phyloP scores from a whole-genome alignment of 2,329 filamentous ascomycete genomes.

The Alternaria consortialis region DNA sequence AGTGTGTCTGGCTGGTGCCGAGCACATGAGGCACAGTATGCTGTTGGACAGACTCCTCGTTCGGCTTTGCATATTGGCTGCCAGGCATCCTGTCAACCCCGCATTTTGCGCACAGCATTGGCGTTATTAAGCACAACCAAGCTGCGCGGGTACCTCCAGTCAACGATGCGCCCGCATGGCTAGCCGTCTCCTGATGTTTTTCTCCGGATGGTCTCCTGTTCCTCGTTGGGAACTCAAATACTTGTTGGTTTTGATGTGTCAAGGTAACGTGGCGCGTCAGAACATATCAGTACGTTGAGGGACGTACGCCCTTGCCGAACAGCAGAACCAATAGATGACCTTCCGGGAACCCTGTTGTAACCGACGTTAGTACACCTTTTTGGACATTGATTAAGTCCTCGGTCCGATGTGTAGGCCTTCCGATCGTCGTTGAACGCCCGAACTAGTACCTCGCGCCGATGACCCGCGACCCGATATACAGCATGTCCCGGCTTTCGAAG shows the following conservation, averaged over 20 bases:
- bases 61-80: constrained; percentile 27
- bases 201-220: constrained; percentile 10
- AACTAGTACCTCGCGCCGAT: constrained; percentile 23
- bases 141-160: constrained; percentile 38
- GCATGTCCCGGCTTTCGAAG: constrained; percentile 1
- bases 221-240: not conserved
- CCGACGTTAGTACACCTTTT: not conserved
- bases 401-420: constrained; percentile 18
- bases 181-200: constrained; percentile 23
- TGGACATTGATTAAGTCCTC: constrained; percentile 16
- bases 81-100: constrained; percentile 44
- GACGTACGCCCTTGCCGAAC: not conserved
- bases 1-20: constrained; percentile 27
- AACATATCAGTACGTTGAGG: not conserved
- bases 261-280: not conserved
- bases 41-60: constrained; percentile 22
- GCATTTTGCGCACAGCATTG: constrained; percentile 45
- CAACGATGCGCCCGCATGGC: constrained; percentile 32
- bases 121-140: constrained; percentile 38
- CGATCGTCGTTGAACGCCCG: constrained; percentile 18
- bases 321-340: not conserved
- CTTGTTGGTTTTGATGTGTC: not conserved
- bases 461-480: constrained; percentile 15
- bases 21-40: constrained; percentile 36
- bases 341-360: not conserved